These are phyloP conservation scores for Cryptosporidium sp. DNA, from an alignment of 169 alveolate genomes.

Conservation along the genomic window DNA sequence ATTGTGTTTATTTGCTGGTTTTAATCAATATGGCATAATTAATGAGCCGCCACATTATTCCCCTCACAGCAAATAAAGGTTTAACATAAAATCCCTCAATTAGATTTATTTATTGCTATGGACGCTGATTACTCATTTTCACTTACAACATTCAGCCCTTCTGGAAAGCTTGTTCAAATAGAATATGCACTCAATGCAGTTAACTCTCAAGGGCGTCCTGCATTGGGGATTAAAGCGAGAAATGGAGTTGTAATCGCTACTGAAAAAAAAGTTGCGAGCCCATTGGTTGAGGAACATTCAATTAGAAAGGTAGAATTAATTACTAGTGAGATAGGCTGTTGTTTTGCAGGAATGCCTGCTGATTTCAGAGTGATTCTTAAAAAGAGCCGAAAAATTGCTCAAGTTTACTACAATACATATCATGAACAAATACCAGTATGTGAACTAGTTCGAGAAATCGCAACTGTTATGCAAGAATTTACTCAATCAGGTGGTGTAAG, in stretches of 20 bases:
- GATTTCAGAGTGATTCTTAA: constrained; percentile 94
- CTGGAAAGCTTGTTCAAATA: constrained; percentile 97
- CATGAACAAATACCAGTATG: constrained; percentile 94
- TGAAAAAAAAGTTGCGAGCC: constrained; percentile 91
- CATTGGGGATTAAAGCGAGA: constrained; percentile 94
- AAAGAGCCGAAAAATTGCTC: constrained; percentile 88
- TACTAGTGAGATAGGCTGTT: constrained; percentile 91
- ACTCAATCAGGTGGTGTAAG: constrained; percentile 99
- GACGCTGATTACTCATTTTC: constrained; percentile 92
- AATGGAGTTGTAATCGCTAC: constrained; percentile 97
- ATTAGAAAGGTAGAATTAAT: constrained; percentile 92
- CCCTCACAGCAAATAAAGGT: constrained; percentile 46
- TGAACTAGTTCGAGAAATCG: constrained; percentile 94
- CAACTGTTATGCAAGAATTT: constrained; percentile 96
- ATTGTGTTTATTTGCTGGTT: neutral
- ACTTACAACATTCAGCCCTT: constrained; percentile 94
- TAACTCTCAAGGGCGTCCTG: constrained; percentile 93
- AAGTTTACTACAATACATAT: constrained; percentile 90
- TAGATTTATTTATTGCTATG: constrained; percentile 80
- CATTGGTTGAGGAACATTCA: constrained; percentile 93
- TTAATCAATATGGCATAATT: neutral
- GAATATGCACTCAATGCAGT: constrained; percentile 98
- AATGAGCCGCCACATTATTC: constrained; percentile 22
- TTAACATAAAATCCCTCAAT: constrained; percentile 25
- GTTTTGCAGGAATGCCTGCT: constrained; percentile 98